Percentiles rank a stretch among this genome's conserved stretches.
Conservation (phyloP, 2,329 filamentous ascomycete species). For the Colletotrichum sp. region DNA sequence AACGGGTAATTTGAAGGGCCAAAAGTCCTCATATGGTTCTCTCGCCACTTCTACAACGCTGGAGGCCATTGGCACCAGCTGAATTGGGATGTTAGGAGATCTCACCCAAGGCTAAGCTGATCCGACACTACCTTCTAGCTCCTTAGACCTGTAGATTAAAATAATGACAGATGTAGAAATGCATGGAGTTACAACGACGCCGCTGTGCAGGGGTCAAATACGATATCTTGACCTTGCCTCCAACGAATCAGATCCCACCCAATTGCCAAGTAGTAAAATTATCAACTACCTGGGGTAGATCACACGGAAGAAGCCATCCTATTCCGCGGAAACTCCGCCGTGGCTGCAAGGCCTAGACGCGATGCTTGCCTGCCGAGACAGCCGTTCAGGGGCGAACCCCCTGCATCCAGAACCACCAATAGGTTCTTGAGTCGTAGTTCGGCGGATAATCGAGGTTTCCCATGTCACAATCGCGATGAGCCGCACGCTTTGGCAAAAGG, state of each 20-base stretch:
- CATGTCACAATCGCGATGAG: not conserved
- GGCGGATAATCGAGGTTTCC: not conserved
- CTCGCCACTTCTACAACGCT: not conserved
- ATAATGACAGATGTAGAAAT: not conserved
- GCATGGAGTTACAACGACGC: not conserved
- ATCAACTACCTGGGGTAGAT: not conserved
- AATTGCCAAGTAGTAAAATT: not conserved
- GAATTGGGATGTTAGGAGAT: accelerated
- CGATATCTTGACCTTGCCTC: not conserved
- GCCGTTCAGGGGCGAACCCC: not conserved
- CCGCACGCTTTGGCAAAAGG: not conserved
- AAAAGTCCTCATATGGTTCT: not conserved
- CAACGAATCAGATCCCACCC: not conserved
- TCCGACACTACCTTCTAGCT: not conserved
- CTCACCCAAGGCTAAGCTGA: not conserved
- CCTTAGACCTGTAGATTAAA: not conserved
- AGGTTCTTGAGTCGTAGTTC: not conserved
- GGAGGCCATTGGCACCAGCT: not conserved
- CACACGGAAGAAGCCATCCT: not conserved
- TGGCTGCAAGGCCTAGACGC: not conserved
- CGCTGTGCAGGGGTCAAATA: not conserved
- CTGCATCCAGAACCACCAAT: not conserved
- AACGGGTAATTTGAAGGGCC: not conserved
- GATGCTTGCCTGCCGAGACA: not conserved
- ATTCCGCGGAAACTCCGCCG: not conserved